phyloP scores from a whole-genome alignment of 345 rosid genomes.

The Camelina hispida region DNA sequence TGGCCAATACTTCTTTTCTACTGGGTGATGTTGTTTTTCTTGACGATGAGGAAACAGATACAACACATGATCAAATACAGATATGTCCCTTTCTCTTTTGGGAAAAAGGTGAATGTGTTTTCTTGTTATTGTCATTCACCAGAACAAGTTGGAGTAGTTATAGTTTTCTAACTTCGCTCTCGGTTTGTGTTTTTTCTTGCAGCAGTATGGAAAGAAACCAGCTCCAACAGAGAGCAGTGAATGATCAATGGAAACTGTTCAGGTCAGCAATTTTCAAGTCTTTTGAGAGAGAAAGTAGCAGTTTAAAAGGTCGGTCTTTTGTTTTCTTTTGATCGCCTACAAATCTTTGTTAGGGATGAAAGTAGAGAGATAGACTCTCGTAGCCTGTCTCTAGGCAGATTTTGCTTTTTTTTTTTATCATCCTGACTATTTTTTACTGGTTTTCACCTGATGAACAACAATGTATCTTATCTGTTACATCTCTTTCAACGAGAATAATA shows the following conservation, averaged over 20 bases:
- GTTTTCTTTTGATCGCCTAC: conserved; percentile 32
- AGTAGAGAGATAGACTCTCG: conserved; percentile 19
- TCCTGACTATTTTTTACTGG: conserved; percentile 30
- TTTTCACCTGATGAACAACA: conserved; percentile 16
- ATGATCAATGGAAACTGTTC: conserved; percentile 30
- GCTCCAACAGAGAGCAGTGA: conserved; percentile 54
- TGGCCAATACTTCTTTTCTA: conserved; percentile 99
- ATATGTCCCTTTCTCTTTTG: conserved; percentile 90
- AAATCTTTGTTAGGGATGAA: conserved; percentile 37
- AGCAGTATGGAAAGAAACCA: conserved; percentile 69
- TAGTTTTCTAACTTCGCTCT: conserved; percentile 20
- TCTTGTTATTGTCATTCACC: conserved; percentile 34
- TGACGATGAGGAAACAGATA: conserved; percentile 93
- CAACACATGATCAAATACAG: conserved; percentile 92
- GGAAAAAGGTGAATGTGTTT: conserved; percentile 63
- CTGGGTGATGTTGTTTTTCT: conserved; percentile 73
- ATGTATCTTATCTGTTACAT: conserved; percentile 24
- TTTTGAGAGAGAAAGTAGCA: conserved; percentile 13
- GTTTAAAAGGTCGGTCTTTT: conserved; percentile 33
- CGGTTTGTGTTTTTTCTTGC: conserved; percentile 32
- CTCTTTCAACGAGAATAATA: neutral
- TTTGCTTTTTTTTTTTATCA: conserved; percentile 22
- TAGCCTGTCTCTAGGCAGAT: conserved; percentile 31
- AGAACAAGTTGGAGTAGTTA: neutral
- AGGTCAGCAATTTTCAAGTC: neutral